Base-by-base conservation (phyloP, 108 stramenopile species). In the Fistulifera pelliculosa region DNA sequence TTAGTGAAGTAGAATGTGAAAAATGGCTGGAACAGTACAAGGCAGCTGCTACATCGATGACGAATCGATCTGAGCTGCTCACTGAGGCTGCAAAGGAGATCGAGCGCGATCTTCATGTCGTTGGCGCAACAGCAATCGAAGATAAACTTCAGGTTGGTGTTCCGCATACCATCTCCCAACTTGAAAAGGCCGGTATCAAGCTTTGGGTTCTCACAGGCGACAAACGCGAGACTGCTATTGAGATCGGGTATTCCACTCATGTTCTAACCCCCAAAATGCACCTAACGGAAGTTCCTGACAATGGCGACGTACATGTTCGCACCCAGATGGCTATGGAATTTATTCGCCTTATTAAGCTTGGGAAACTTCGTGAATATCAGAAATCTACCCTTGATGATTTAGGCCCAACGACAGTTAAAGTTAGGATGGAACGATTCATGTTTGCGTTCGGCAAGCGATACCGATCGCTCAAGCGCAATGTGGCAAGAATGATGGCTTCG, bases 121-220 rank as follows among this genome's bases (percentile, higher is more conserved):
- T 95, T 15, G 98, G 98, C 19, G 89, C 91, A 35, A 96, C 96
- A 10, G 96, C 94, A 17, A 96, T 97, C 56, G 98, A 99, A 76
- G 98, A 99, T 57, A 85, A 85, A 66, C 67, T 99, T 12, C 98
- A 99, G 62, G 89, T 91, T 35, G 94, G 92, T 14, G 98, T 98
- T 7, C 90, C 94, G 7, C 70, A 89, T 47, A 90, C 94, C n/a
- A 96, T 99, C 47, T 62, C 89, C 4, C 94, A 79, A 0, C 74
- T 99, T 11, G 83, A 65, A 51, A 75, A 79, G 38, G 98, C 96
- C 21, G 94, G 95, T 22, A 94, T 99, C 54, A 92, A 86, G 63
- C 73, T 99, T 8, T 98, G 95, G 95, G 92, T 99, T 19, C 83
- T 99, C 23, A 99, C 98, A 2, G 98, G 98, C 19, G 98, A 98